A percentile compares a stretch with the other conserved stretches of the same genome.
Evolutionary conservation across 2,329 filamentous ascomycete genomes (phyloP).

Genomic region (Ilyonectria mors-panacis): DNA sequence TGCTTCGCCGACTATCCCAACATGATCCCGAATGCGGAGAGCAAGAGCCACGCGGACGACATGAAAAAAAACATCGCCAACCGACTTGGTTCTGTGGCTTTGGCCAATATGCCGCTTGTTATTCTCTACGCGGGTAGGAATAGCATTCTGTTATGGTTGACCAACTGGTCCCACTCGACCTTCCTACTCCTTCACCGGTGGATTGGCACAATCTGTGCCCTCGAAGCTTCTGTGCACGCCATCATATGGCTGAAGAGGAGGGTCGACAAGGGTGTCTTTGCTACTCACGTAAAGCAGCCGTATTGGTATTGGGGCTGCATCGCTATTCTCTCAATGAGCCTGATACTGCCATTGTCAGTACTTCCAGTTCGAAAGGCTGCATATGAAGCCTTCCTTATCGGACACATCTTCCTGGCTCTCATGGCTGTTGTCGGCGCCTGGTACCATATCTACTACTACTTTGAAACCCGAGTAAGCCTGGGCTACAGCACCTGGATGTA

Average conservation of each 20-base stretch:
- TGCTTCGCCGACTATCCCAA: slow-evolving; percentile 41
- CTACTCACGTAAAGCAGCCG: slow-evolving; percentile 40
- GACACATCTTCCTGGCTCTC: slow-evolving; percentile 57
- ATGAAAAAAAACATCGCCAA: not conserved
- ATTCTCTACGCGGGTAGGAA: slow-evolving; percentile 62
- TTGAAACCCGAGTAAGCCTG: not conserved
- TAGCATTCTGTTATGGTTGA: slow-evolving; percentile 62
- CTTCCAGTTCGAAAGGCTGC: slow-evolving; percentile 51
- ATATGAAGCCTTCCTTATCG: slow-evolving; percentile 60
- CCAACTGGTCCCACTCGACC: slow-evolving; percentile 63
- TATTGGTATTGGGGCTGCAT: slow-evolving; percentile 61
- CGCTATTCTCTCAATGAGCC: slow-evolving; percentile 50
- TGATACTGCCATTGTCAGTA: slow-evolving; percentile 45
- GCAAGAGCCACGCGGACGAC: not conserved
- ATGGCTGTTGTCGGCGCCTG: slow-evolving; percentile 58
- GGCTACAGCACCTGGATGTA: slow-evolving; percentile 61
- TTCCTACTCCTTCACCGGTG: slow-evolving; percentile 64
- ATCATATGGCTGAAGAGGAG: slow-evolving; percentile 55
- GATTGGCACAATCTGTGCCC: slow-evolving; percentile 58
- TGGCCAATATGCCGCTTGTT: slow-evolving; percentile 56
- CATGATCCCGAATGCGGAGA: slow-evolving; percentile 49
- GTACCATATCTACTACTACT: slow-evolving; percentile 55
- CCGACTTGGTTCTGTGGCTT: slow-evolving; percentile 54
- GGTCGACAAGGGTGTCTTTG: slow-evolving; percentile 46
- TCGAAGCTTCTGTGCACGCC: slow-evolving; percentile 63